Percentiles rank a stretch among this genome's conserved stretches.
phyloP scores from a whole-genome alignment of 176 grass and related monocot species.

The Bromus sterilis region DNA sequence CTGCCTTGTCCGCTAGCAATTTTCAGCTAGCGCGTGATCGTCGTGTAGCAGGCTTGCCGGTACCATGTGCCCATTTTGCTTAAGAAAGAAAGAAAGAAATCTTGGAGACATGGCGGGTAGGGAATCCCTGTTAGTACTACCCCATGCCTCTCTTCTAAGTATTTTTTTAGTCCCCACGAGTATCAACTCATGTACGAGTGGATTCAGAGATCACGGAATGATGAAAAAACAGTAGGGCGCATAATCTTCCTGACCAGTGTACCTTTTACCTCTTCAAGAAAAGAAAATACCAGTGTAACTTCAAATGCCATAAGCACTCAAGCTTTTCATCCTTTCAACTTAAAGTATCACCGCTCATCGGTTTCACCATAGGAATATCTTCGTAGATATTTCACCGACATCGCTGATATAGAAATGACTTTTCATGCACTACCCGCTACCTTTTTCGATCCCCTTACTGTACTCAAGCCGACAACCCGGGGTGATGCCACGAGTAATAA shows the following conservation, averaged over 20 bases:
- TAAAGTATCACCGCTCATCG: neutral
- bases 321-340: neutral
- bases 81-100: slow-evolving; percentile 12
- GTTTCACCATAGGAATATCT: neutral
- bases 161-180: neutral
- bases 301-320: neutral
- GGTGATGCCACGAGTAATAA: neutral
- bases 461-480: neutral
- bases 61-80: slow-evolving; percentile 24
- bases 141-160: slow-evolving; percentile 21
- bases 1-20: neutral
- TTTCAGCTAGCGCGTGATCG: slow-evolving; percentile 3
- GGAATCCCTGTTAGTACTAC: neutral
- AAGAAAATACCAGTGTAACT: too few relatives aligned
- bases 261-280: too few relatives aligned
- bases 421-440: neutral
- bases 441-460: neutral
- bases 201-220: neutral
- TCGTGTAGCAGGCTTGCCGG: neutral
- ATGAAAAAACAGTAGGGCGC: neutral
- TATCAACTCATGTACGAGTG: neutral
- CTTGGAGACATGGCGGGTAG: neutral
- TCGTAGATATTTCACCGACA: too few relatives aligned
- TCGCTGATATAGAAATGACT: neutral
- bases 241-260: neutral